These are phyloP conservation scores for Chlorella sp. DNA, from an alignment of 139 green algal genomes.

Conservation along the genomic window DNA sequence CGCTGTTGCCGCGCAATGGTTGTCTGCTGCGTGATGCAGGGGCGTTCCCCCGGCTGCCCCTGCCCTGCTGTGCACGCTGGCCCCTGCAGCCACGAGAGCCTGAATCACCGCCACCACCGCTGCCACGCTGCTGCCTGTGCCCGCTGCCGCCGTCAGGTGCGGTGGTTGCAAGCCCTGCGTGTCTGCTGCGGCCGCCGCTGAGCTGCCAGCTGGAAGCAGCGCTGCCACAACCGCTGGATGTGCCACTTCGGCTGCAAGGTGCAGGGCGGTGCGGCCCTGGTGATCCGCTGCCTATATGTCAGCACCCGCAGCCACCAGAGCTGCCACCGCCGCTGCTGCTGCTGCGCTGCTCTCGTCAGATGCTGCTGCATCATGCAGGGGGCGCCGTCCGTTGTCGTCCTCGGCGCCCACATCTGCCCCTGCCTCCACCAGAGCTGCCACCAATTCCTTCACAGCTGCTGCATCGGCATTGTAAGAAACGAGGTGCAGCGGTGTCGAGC, in stretches of 20 bases:
- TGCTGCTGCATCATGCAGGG: too few species aligned
- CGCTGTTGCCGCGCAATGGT: neutral
- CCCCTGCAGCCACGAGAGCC: neutral
- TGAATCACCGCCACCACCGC: neutral
- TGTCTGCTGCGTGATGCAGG: neutral
- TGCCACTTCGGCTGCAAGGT: too few species aligned
- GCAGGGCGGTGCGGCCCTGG: too few species aligned
- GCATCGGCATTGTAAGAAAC: neutral
- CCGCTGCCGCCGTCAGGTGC: neutral
- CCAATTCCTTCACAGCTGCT: neutral
- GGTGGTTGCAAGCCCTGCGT: neutral
- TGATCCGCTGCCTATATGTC: too few species aligned
- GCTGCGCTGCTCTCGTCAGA: too few species aligned
- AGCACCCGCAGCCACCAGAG: too few species aligned
- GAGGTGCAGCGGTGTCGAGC: neutral
- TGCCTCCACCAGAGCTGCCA: neutral
- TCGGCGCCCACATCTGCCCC: too few species aligned
- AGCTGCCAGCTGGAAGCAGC: neutral
- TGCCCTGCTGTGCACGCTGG: neutral
- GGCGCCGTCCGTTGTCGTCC: too few species aligned
- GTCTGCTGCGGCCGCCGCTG: neutral
- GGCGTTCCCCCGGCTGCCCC: neutral
- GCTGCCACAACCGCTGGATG: neutral
- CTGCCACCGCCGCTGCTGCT: too few species aligned
- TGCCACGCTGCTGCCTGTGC: neutral